Conservation (phyloP, 371 early-diverging fungal species). For the Mortierella polycephala region DNA sequence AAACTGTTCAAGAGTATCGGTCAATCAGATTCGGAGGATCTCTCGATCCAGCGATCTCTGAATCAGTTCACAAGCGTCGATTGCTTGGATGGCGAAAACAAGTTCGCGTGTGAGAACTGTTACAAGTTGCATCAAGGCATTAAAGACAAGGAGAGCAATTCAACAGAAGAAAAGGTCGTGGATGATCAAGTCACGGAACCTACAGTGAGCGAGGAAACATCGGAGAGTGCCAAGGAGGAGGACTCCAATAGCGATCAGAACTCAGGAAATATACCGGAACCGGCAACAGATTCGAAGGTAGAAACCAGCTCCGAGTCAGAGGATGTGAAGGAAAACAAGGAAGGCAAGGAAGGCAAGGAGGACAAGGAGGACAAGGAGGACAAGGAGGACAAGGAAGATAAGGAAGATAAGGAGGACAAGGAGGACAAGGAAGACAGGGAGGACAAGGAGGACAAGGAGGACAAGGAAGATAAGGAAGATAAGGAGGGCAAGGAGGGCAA, state of each 20-base stretch:
- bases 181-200: constrained; percentile 15
- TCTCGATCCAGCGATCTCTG: constrained; percentile 44
- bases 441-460: neutral
- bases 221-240: no score
- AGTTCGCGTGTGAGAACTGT: constrained; percentile 53
- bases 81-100: constrained; percentile 39
- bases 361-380: neutral
- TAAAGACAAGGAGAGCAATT: neutral
- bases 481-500: neutral
- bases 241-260: no score
- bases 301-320: neutral
- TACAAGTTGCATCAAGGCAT: constrained; percentile 18
- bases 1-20: constrained; percentile 35
- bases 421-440: neutral
- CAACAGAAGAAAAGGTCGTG: constrained; percentile 4
- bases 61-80: constrained; percentile 50
- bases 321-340: neutral
- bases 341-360: neutral
- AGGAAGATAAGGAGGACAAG: constrained; percentile 12
- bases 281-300: no score
- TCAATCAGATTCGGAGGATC: constrained; percentile 8
- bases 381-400: neutral
- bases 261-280: no score
- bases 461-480: constrained; percentile 11
- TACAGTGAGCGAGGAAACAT: no score